A percentile compares a stretch with the other conserved stretches of the same genome.
phyloP scores from a whole-genome alignment of 495 filamentous ascomycete species.

The Poronia punctata region DNA sequence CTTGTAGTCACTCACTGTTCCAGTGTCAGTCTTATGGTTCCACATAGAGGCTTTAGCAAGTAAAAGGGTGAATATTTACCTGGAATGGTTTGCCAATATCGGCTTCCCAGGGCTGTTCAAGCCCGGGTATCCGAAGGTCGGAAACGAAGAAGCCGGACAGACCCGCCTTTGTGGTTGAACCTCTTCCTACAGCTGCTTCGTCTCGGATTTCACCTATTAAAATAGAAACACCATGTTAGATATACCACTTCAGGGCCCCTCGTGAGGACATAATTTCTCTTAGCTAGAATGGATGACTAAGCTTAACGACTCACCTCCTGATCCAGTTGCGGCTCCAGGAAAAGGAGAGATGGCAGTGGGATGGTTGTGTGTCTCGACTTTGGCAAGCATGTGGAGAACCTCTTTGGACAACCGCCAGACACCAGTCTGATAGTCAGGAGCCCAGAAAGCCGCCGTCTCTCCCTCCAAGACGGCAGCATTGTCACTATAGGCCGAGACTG shows the following conservation, averaged over 20 bases:
- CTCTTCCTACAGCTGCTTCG: conserved; percentile 88
- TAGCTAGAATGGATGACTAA: conserved; percentile 1
- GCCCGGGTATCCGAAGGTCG: conserved; percentile 78
- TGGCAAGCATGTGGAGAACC: conserved; percentile 77
- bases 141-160: conserved; percentile 91
- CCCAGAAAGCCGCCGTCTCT: conserved; percentile 68
- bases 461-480: conserved; percentile 92
- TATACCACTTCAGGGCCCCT: too few relatives aligned
- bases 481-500: conserved; percentile 92
- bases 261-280: not conserved
- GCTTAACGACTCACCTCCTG: conserved; percentile 79
- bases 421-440: conserved; percentile 73
- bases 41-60: not conserved
- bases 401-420: conserved; percentile 87
- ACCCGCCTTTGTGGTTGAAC: conserved; percentile 89
- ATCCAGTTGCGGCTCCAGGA: conserved; percentile 86
- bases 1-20: too few relatives aligned
- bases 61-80: not conserved
- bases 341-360: conserved; percentile 89
- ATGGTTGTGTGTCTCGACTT: conserved; percentile 98
- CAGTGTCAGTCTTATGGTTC: too few relatives aligned
- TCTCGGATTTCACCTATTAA: conserved; percentile 38
- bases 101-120: conserved; percentile 70
- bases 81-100: conserved; percentile 86
- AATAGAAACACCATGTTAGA: conserved; percentile 4